phyloP scores from a whole-genome alignment of 352 stramenopile genomes.

The Pythium phragmiticola region DNA sequence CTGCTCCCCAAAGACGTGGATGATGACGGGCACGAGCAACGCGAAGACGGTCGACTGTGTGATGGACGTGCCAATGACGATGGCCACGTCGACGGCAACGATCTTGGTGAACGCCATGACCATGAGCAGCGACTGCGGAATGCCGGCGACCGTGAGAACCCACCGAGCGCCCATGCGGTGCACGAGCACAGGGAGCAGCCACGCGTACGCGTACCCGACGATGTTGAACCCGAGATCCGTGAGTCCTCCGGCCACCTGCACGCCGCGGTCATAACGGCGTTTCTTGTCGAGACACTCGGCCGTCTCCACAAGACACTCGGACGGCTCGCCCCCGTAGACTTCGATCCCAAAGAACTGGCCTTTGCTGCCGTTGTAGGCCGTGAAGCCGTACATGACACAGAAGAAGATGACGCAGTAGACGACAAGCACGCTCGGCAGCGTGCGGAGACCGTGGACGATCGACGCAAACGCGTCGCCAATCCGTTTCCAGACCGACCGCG shows the following conservation, averaged over 20 bases:
- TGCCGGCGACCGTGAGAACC: slow-evolving; percentile 29
- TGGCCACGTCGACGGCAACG: slow-evolving; percentile 36
- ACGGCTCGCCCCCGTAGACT: slow-evolving; percentile 38
- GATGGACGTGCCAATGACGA: slow-evolving; percentile 44
- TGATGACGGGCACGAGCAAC: slow-evolving; percentile 59
- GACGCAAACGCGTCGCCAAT: slow-evolving; percentile 33
- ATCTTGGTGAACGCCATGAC: slow-evolving; percentile 42
- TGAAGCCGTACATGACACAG: slow-evolving; percentile 53
- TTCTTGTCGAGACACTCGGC: slow-evolving; percentile 20
- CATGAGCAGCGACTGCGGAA: slow-evolving; percentile 55
- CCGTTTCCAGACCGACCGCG: slow-evolving; percentile 26
- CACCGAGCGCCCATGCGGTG: slow-evolving; percentile 36
- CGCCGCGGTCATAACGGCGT: slow-evolving; percentile 47
- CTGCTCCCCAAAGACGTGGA: slow-evolving; percentile 54
- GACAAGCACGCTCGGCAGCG: slow-evolving; percentile 36
- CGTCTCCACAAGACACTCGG: slow-evolving; percentile 6
- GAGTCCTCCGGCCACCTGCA: slow-evolving; percentile 44
- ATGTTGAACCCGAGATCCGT: slow-evolving; percentile 40
- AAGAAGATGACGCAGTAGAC: slow-evolving; percentile 50
- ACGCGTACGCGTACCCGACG: slow-evolving; percentile 45
- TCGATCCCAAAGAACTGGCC: slow-evolving; percentile 55
- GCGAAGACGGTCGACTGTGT: slow-evolving; percentile 53
- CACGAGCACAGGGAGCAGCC: slow-evolving; percentile 43
- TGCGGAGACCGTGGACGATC: slow-evolving; percentile 39
- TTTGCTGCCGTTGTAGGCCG: slow-evolving; percentile 67